Base-by-base conservation (phyloP, 2,329 filamentous ascomycete genomes). In the Alternaria ventricosa region DNA sequence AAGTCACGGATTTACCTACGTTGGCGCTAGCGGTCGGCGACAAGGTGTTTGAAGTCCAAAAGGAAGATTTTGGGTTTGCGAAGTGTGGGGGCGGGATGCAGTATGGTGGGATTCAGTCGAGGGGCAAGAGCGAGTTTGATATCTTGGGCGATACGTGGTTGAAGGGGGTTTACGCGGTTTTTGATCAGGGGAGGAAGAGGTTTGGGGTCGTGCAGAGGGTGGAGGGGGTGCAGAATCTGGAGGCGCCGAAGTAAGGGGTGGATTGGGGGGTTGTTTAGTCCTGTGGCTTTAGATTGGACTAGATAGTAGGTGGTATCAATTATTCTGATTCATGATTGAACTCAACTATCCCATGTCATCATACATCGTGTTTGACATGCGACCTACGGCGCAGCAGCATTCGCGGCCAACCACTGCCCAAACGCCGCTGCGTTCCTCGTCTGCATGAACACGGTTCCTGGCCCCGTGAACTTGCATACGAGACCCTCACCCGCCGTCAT, bases 381-480 rank as follows among this genome's bases (percentile, higher is more conserved):
- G 12, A 22, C 6, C 20, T 62, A 62, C 11, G 20, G 43, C 7
- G 33, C 47, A 11, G 60, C 20, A 13, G 70, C 63, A 64, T 76
- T 70, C 10, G 65, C 65, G 12, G 63, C 63, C 59, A 90, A 77
- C 79, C 87, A 89, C 13, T 79, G 74, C 2, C 83, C 83, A 74
- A 91, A 90, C 0, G 85, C 84, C 11, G 88, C 87, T 55, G 93
- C 86, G 76, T 97, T 98, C 66, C 96, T 88, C 1, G 96, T 98
- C 81, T 99, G 96, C 72, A 98, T 86, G 75, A 94, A 97, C 0
- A 99, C 87, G 0, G 93, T 96, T 1, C 96, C 96, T 0, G 96
- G 96, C 0, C 92, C 83, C 71, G 90, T 93, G 70, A 98, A 98
- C 77, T 94, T 97, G 84, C 96, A 99, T 5, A 97, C 94, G 36